Base-by-base conservation (phyloP, 2,329 filamentous ascomycete genomes). In the Neobulgaria alba region DNA sequence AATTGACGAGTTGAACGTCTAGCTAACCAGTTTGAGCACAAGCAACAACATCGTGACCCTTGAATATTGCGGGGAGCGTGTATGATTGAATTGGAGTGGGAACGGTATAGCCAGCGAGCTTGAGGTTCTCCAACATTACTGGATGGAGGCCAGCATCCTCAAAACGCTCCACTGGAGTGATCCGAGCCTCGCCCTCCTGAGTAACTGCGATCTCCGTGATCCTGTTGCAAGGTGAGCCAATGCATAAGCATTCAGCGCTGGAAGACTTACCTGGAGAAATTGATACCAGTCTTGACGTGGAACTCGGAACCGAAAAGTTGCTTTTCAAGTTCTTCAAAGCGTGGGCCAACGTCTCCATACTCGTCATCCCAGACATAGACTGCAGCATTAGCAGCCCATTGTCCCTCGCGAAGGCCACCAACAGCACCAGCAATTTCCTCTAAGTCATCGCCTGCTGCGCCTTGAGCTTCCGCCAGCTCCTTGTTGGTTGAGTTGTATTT, bases 11-110 rank as follows among this genome's bases (percentile, higher is more conserved):
- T 14, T 18, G 18, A 2, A 20, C 5, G 31, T 8, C 9, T 4
- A 18, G n/a, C 75, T 62, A 68, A 93, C 90, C 90, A 35, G 92
- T 98, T 64, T 96, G 90, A 7, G 92, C 88, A 55, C 92, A 78
- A 2, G 82, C 89, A 50, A 96, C 85, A 20, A 96, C 69, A 62
- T 98, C 92, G 51, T 84, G 69, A 1, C 84, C 84, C 36, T 73
- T 67, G 16, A 85, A 64, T 32, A 96, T 79, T 0, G 89, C 80
- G 0, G 92, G 88, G 20, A 96, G 76, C 3, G 79, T 80, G 60
- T 85, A 95, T 15, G 77, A 76, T 59, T 98, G 92, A 29, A 98
- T 92, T 0, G 89, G 85, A 0, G 92, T 96, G 0, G 89, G 87
- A 1, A 64, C 57, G 0, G 66, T 60, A 57, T 94, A 96, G 1